A percentile compares a stretch with the other conserved stretches of the same genome.
Conservation (phyloP, 176 grass and related monocot genomes). For the Oryza nivara region DNA sequence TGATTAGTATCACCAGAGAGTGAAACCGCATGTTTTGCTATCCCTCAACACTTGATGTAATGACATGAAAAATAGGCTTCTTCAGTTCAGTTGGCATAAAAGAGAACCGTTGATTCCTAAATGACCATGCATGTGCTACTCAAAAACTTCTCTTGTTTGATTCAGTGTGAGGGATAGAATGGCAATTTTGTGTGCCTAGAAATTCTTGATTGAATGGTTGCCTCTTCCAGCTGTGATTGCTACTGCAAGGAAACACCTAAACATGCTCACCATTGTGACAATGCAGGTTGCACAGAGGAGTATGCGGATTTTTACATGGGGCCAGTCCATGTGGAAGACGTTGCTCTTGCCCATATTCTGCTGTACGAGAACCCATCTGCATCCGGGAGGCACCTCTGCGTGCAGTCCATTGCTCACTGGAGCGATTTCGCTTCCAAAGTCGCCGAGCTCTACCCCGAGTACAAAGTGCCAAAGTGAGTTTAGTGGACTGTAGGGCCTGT, state of each 20-base stretch:
- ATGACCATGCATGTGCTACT: neutral
- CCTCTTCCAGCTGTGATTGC: neutral
- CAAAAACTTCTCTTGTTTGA: neutral
- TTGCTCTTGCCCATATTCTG: constrained; percentile 73
- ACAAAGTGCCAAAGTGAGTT: constrained; percentile 69
- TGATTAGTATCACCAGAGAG: neutral
- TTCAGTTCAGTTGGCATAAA: neutral
- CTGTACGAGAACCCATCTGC: constrained; percentile 69
- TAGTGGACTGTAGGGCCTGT: neutral
- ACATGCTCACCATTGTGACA: neutral
- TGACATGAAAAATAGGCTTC: neutral
- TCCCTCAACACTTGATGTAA: neutral
- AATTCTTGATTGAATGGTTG: neutral
- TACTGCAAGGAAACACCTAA: neutral
- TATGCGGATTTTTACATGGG: constrained; percentile 71
- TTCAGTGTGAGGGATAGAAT: neutral
- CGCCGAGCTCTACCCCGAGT: constrained; percentile 65
- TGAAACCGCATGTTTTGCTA: neutral
- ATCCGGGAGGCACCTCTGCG: constrained; percentile 83
- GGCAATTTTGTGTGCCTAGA: too few species aligned
- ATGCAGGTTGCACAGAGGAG: constrained; percentile 69
- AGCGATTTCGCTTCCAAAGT: constrained; percentile 70
- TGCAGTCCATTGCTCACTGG: constrained; percentile 73
- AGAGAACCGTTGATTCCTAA: neutral
- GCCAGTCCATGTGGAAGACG: constrained; percentile 79